Percentiles rank a stretch among this genome's conserved stretches.
phyloP scores from a whole-genome alignment of 345 rosid genomes.

The Psidium friedrichsthalianum region DNA sequence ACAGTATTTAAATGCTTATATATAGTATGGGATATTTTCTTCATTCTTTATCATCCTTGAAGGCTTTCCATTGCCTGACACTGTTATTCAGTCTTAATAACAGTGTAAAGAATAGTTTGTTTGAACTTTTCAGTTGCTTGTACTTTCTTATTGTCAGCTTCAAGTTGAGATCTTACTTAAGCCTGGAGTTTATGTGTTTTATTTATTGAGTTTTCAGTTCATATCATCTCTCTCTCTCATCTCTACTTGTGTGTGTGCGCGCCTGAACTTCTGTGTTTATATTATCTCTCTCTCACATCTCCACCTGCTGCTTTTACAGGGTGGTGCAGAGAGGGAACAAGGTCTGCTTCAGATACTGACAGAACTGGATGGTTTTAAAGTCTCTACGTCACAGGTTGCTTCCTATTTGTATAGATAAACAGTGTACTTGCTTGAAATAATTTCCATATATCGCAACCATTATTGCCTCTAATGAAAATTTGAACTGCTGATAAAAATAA shows the following conservation, averaged over 20 bases:
- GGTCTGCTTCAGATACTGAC: constrained; percentile 95
- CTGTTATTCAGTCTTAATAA: not conserved
- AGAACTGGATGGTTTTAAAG: constrained; percentile 98
- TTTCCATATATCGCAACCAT: not conserved
- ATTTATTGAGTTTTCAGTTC: not conserved
- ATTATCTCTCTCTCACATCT: not conserved
- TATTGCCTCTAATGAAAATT: not conserved
- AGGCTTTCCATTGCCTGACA: not conserved
- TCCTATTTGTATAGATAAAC: not conserved
- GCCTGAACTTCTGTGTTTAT: too few relatives aligned
- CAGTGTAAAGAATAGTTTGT: not conserved
- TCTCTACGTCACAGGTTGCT: constrained; percentile 73
- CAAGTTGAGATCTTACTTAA: not conserved
- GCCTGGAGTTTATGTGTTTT: not conserved
- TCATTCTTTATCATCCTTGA: not conserved
- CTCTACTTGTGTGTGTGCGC: too few relatives aligned
- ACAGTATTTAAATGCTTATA: not conserved
- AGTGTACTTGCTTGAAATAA: not conserved
- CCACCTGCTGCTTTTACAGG: constrained; percentile 25
- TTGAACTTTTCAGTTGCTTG: not conserved
- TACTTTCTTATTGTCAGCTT: not conserved
- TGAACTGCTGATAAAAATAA: not conserved
- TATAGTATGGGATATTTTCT: not conserved
- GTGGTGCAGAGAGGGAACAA: constrained; percentile 98
- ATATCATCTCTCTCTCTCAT: not conserved